phyloP scores from a whole-genome alignment of 2,329 filamentous ascomycete species.

The Uncinocarpus reesii region DNA sequence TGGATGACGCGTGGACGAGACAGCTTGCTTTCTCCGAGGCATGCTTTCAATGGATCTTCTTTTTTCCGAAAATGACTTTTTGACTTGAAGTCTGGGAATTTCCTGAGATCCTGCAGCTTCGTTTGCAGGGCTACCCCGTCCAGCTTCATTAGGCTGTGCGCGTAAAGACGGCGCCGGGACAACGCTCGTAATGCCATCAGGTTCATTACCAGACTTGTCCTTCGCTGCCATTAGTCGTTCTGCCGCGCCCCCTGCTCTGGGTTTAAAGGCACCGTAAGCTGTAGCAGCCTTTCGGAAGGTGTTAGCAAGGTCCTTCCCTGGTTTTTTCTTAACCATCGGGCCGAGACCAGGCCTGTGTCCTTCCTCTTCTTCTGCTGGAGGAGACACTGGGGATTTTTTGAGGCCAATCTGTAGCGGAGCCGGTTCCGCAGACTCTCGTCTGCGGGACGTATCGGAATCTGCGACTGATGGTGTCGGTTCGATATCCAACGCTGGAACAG shows the following conservation, averaged over 20 bases:
- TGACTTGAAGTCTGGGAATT: conserved; percentile 33
- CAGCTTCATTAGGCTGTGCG: conserved; percentile 33
- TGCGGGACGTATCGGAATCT: conserved; percentile 1
- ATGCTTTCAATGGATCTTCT: conserved; percentile 19
- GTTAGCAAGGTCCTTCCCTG: conserved; percentile 61
- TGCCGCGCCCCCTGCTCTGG: conserved; percentile 73
- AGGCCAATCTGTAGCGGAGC: conserved; percentile 9
- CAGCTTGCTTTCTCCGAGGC: conserved; percentile 1
- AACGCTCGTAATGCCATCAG: conserved; percentile 82
- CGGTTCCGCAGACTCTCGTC: conserved; percentile 7
- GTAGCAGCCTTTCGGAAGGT: conserved; percentile 71
- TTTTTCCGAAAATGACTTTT: conserved; percentile 25
- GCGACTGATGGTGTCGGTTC: neutral
- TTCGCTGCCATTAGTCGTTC: conserved; percentile 61
- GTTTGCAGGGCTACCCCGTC: conserved; percentile 19
- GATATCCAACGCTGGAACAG: neutral
- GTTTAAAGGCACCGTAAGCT: conserved; percentile 66
- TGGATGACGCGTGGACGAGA: neutral
- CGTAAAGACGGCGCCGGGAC: conserved; percentile 61
- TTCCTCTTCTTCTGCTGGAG: conserved; percentile 35
- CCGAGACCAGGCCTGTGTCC: conserved; percentile 64
- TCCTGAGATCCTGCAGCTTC: conserved; percentile 5
- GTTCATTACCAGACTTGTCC: conserved; percentile 52
- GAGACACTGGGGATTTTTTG: conserved; percentile 1
- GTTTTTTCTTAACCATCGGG: conserved; percentile 81